Evolutionary conservation across 176 grass and related monocot genomes (phyloP).

Genomic region (Rhipidocladum racemiflorum): DNA sequence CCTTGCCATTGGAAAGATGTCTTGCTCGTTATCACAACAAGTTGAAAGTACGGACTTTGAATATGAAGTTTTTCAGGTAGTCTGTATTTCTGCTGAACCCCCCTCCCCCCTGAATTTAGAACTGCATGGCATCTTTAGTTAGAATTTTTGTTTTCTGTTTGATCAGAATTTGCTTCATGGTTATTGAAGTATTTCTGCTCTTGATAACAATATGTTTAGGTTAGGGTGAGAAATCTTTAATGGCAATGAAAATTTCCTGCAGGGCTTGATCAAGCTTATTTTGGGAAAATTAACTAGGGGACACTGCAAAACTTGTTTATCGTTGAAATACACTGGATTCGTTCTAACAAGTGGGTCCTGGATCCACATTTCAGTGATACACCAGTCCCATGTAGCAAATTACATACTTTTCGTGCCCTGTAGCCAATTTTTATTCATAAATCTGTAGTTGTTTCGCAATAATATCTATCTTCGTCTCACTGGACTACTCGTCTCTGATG

Average conservation of each 20-base stretch:
- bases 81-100: neutral
- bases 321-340: neutral
- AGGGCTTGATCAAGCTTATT: neutral
- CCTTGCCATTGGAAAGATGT: slow-evolving; percentile 26
- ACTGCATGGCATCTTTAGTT: neutral
- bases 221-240: slow-evolving; percentile 3
- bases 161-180: neutral
- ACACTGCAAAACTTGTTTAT: neutral
- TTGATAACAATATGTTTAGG: neutral
- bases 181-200: slow-evolving; percentile 1
- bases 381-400: slow-evolving; percentile 1
- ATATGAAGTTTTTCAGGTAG: slow-evolving; percentile 51
- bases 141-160: neutral
- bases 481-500: slow-evolving; percentile 31
- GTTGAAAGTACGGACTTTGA: slow-evolving; percentile 46
- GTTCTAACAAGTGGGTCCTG: neutral
- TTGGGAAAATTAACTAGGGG: neutral
- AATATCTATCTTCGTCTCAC: slow-evolving; percentile 15
- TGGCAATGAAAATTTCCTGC: neutral
- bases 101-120: slow-evolving; percentile 11
- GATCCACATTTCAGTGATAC: neutral
- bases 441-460: slow-evolving; percentile 20
- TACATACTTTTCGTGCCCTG: neutral
- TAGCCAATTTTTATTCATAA: slow-evolving; percentile 8
- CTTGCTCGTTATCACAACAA: slow-evolving; percentile 24